These are phyloP conservation scores for Cyanidium caldarium DNA, from an alignment of 23 red algal species.

Conservation along the genomic window DNA sequence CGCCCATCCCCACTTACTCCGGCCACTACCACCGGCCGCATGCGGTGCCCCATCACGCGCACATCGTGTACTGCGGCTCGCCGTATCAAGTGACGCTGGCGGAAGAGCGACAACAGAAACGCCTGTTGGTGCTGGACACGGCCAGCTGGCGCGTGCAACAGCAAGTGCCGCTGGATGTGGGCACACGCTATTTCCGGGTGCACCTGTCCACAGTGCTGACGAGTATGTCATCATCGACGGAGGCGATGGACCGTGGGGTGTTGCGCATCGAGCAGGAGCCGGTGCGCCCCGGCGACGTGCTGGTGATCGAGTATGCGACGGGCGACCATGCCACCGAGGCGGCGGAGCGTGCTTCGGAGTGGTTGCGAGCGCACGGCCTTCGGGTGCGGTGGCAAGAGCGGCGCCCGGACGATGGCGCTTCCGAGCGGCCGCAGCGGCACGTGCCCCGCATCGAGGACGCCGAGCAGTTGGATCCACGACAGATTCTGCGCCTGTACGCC, in stretches of 20 bases:
- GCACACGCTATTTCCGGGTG: conserved; percentile 37
- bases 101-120: conserved; percentile 53
- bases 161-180: conserved; percentile 37
- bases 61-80: conserved; percentile 37
- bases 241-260: too few species aligned
- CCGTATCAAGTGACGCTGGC: conserved; percentile 58
- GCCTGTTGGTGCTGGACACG: conserved; percentile 22
- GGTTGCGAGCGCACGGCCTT: too few species aligned
- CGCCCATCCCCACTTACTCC: conserved; percentile 26
- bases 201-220: too few species aligned
- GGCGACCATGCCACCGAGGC: too few species aligned
- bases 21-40: conserved; percentile 63
- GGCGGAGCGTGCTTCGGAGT: too few species aligned
- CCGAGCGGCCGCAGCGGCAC: too few species aligned
- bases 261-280: too few species aligned
- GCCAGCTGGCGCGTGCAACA: conserved; percentile 30
- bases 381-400: too few species aligned
- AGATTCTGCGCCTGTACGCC: conserved; percentile 25
- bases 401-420: too few species aligned
- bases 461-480: conserved; percentile 4
- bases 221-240: too few species aligned
- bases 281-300: too few species aligned
- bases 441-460: conserved; percentile 10
- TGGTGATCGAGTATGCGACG: too few species aligned
- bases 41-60: conserved; percentile 7